phyloP scores from a whole-genome alignment of 495 filamentous ascomycete genomes.

The Xylaria bambusicola region DNA sequence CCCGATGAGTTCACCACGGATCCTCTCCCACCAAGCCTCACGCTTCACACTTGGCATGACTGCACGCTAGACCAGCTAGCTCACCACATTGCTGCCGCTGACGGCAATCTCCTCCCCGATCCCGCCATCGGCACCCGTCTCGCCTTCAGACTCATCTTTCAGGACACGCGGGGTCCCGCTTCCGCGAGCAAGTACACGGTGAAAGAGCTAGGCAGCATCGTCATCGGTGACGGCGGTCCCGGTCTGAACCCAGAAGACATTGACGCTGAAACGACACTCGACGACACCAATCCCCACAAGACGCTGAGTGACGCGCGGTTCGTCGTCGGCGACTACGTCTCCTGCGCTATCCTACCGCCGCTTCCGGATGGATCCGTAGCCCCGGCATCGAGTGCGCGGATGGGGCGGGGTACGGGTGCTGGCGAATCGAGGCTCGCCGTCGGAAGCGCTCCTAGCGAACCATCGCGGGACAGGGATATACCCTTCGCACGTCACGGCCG shows the following conservation, averaged over 20 bases:
- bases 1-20: slow-evolving; percentile 65
- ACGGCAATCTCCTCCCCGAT: slow-evolving; percentile 60
- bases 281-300: slow-evolving; percentile 54
- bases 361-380: slow-evolving; percentile 72
- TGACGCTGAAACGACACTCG: slow-evolving; percentile 24
- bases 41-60: slow-evolving; percentile 86
- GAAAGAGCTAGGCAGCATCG: slow-evolving; percentile 80
- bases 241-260: slow-evolving; percentile 39
- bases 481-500: slow-evolving; percentile 27
- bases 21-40: slow-evolving; percentile 65
- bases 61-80: slow-evolving; percentile 84
- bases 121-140: slow-evolving; percentile 80
- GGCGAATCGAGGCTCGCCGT: slow-evolving; percentile 38
- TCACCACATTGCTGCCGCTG: slow-evolving; percentile 53
- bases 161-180: slow-evolving; percentile 65
- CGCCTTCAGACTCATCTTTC: slow-evolving; percentile 83
- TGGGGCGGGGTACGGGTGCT: slow-evolving; percentile 39
- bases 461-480: slow-evolving; percentile 30
- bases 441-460: slow-evolving; percentile 41
- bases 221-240: slow-evolving; percentile 64
- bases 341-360: slow-evolving; percentile 77
- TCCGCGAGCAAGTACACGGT: slow-evolving; percentile 59
- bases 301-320: slow-evolving; percentile 75
- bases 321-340: slow-evolving; percentile 85
- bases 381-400: slow-evolving; percentile 46